Conservation (phyloP, 257 asterid genomes). For the Verbascum thapsus region DNA sequence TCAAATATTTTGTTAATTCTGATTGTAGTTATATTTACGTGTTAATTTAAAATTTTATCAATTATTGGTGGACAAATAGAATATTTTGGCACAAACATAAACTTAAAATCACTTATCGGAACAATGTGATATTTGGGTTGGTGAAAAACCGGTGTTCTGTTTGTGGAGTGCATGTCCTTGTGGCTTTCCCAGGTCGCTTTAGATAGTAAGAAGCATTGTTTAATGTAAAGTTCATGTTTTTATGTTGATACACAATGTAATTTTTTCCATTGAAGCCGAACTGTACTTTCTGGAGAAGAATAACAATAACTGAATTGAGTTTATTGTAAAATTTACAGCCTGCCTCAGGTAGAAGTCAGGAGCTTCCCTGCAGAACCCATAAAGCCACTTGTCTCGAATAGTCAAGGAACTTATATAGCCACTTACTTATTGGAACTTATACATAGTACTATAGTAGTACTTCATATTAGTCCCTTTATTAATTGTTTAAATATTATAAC, state of each 20-base stretch:
- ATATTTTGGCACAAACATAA: too few relatives aligned
- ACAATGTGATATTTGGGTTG: too few relatives aligned
- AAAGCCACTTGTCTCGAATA: slow-evolving; percentile 61
- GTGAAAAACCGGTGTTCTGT: too few relatives aligned
- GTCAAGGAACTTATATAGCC: slow-evolving; percentile 74
- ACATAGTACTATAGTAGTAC: background rate
- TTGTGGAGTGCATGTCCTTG: too few relatives aligned
- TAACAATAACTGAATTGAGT: background rate
- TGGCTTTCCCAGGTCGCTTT: too few relatives aligned
- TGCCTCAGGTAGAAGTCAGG: slow-evolving; percentile 82
- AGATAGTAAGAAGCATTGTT: background rate
- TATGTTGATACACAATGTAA: background rate
- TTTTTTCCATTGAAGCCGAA: background rate
- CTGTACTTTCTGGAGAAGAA: slow-evolving; percentile 9
- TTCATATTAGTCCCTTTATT: background rate
- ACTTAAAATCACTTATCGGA: too few relatives aligned
- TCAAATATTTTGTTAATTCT: too few relatives aligned
- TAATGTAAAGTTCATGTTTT: slow-evolving; percentile 19
- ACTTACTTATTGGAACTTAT: slow-evolving; percentile 74
- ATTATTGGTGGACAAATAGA: too few relatives aligned
- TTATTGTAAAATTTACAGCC: slow-evolving; percentile 47
- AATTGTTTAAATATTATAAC: slow-evolving; percentile 17
- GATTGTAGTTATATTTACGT: too few relatives aligned
- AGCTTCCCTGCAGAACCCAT: slow-evolving; percentile 83
- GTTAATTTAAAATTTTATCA: too few relatives aligned